Conservation (phyloP, 306 rosid species). For the Purshia tridentata region DNA sequence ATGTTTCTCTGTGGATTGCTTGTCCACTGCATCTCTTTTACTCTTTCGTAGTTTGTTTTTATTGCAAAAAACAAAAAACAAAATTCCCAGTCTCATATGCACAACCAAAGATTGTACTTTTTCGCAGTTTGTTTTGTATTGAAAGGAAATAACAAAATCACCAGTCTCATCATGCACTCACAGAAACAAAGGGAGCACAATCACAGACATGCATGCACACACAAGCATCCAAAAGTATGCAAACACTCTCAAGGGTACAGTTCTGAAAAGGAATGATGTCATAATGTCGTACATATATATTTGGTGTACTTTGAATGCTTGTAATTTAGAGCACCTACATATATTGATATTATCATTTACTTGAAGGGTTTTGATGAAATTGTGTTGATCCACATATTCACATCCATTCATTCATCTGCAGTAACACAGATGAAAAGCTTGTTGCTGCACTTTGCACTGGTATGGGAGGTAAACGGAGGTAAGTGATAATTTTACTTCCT, state of each 20-base stretch:
- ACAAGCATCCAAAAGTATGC: not conserved
- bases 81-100: too few relatives aligned
- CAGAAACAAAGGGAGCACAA: not conserved
- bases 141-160: too few relatives aligned
- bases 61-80: too few relatives aligned
- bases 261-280: not conserved
- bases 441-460: conserved; percentile 83
- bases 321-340: not conserved
- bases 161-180: not conserved
- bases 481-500: conserved; percentile 3
- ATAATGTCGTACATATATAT: not conserved
- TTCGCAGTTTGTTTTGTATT: too few relatives aligned
- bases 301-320: not conserved
- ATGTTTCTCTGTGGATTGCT: too few relatives aligned
- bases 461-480: conserved; percentile 56
- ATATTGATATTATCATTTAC: not conserved
- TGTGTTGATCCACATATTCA: conserved; percentile 3
- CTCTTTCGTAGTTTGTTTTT: too few relatives aligned
- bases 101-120: too few relatives aligned
- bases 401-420: conserved; percentile 38
- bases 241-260: not conserved
- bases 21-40: too few relatives aligned
- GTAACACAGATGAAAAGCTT: conserved; percentile 87
- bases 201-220: not conserved
- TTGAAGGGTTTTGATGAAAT: not conserved